These are phyloP conservation scores for Scytalidium sp. DNA, from an alignment of 2,329 filamentous ascomycete species.

Conservation along the genomic window DNA sequence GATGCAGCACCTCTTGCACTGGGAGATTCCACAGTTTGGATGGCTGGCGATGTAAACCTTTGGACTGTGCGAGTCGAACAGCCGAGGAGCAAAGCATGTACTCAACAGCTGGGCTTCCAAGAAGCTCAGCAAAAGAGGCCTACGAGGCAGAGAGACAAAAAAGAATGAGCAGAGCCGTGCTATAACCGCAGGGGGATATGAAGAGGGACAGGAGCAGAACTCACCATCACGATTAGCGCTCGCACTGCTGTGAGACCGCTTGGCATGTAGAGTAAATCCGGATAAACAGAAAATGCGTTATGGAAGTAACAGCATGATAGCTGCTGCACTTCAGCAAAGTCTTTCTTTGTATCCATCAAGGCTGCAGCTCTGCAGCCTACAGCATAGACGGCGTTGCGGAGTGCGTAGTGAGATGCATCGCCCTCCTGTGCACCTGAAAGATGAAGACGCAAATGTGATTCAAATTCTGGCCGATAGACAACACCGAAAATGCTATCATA, in stretches of 20 bases:
- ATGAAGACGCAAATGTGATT: constrained; percentile 1
- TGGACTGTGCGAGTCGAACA: constrained; percentile 3
- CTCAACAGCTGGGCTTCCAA: constrained; percentile 1
- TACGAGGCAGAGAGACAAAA: neutral
- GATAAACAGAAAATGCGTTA: constrained; percentile 5
- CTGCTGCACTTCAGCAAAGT: constrained; percentile 1
- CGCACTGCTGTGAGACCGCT: neutral
- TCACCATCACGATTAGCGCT: constrained; percentile 2
- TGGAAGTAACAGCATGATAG: constrained; percentile 5
- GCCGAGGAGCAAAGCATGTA: constrained; percentile 7
- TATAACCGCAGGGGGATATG: too few species aligned
- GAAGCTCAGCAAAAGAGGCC: constrained; percentile 1
- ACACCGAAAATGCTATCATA: neutral
- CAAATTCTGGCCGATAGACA: constrained; percentile 3
- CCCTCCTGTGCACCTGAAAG: neutral
- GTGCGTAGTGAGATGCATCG: constrained; percentile 2
- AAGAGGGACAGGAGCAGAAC: neutral
- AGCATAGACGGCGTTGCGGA: constrained; percentile 4
- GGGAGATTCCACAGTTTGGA: constrained; percentile 1
- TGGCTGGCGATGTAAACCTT: constrained; percentile 5
- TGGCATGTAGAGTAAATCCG: constrained; percentile 1
- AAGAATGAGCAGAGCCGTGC: too few species aligned
- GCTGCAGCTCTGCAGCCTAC: neutral
- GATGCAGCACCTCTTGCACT: constrained; percentile 8
- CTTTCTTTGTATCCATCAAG: neutral